Evolutionary conservation across 192 early-diverging fungal species (phyloP), one percentile per base, ranked within the genome.

Genomic region (Obelidium mucronatum): DNA sequence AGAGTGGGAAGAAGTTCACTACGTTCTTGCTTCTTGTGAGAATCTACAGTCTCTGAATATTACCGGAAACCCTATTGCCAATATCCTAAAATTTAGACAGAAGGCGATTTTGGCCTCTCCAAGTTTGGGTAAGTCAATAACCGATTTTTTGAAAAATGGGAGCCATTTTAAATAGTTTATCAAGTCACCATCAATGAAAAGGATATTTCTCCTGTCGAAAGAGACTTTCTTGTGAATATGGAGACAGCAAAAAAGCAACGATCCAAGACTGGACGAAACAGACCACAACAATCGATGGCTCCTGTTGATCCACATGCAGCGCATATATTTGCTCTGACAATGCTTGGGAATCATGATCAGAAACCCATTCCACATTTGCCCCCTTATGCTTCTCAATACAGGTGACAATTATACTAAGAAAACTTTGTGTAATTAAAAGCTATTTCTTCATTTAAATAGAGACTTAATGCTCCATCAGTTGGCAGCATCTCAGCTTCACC

Each of bases 291-390:
- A 1, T 28, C 17, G 22, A 22, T 40, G 1, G 19, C 15, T 3
- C 73, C 59, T 0, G 22, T 3, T 17, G 55, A 72, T 30, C 35
- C 55, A 17, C 2, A 54, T 22, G 53, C 22, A 22, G 54, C 40
- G 8, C 70, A 60, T 11, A 72, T 72, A 36, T 72, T 72, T 39
- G 70, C 40, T 15, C 35, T 72, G 1, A 72, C 70, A 1, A 72
- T 72, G 70, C 54, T 72, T 59, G 55, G 53, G 22, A 72, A 72
- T 44, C 53, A 17, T n/a, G 51, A 66, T 15, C 73, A 81, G 22
- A 81, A 77, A 54, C 77, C 80, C 17, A 78, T 85, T 34, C 86
- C 86, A 33, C 86, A 87, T 73, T 67, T 87, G 75, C 86, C 86
- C 3, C 86, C 86, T 30, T 87, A 78, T 67, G 83, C 80, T 13